These are phyloP conservation scores for Tolypocladium sp. DNA, from an alignment of 2,329 filamentous ascomycete species.

Conservation along the genomic window DNA sequence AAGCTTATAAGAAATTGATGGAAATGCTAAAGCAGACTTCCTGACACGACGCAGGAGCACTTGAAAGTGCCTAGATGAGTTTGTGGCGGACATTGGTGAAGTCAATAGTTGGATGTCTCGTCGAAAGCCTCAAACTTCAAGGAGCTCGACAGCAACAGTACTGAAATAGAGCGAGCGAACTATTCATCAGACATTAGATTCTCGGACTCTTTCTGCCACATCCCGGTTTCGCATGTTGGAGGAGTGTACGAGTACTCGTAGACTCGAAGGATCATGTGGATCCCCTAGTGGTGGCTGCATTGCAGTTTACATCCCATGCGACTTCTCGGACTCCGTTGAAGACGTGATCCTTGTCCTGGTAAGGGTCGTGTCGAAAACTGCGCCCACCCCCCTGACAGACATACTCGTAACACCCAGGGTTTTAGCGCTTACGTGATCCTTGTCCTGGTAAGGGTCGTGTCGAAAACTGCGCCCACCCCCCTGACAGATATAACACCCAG, in stretches of 20 bases:
- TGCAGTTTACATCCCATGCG: not conserved
- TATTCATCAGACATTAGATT: not conserved
- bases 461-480: not conserved
- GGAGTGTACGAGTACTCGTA: too few relatives aligned
- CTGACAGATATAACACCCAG: not conserved
- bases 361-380: not conserved
- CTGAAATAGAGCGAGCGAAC: not conserved
- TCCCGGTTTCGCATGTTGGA: not conserved
- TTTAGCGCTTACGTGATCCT: not conserved
- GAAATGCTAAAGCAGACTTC: not conserved
- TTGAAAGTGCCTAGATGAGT: not conserved
- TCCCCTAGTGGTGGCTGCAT: not conserved
- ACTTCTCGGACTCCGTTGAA: not conserved
- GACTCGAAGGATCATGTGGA: too few relatives aligned
- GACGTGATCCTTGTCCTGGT: not conserved
- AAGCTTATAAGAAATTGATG: not conserved
- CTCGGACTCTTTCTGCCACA: not conserved
- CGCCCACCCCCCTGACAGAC: not conserved
- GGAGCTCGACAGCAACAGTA: not conserved
- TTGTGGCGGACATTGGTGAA: not conserved
- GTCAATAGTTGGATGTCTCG: not conserved
- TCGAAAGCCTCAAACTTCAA: not conserved
- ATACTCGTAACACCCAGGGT: not conserved
- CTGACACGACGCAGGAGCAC: not conserved
- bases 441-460: not conserved